These are phyloP conservation scores for Phyllosticta citriasiana DNA, from an alignment of 2,329 filamentous ascomycete genomes.

Conservation along the genomic window DNA sequence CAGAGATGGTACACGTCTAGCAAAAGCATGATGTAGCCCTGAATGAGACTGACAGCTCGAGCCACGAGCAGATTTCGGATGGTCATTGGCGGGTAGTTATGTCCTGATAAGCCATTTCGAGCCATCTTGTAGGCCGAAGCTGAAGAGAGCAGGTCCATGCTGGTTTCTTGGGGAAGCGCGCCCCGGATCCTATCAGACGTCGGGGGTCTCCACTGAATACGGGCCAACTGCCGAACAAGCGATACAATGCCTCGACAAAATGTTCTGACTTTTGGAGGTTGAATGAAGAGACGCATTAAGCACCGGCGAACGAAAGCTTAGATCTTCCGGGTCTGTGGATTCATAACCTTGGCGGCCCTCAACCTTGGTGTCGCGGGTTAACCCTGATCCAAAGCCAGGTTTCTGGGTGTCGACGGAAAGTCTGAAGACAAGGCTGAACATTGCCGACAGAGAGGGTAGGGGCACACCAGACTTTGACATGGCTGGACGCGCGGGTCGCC, in stretches of 20 bases:
- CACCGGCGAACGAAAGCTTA: neutral
- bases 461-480: neutral
- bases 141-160: neutral
- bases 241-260: neutral
- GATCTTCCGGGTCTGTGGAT: neutral
- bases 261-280: neutral
- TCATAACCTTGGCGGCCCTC: neutral
- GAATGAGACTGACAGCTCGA: neutral
- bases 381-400: neutral
- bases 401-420: neutral
- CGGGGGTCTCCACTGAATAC: neutral
- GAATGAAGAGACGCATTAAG: neutral
- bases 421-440: neutral
- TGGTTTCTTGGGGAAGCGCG: neutral
- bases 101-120: neutral
- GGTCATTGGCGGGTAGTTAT: neutral
- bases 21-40: neutral
- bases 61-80: neutral
- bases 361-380: neutral
- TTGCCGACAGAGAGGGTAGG: neutral
- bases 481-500: neutral
- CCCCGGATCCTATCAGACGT: neutral
- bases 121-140: neutral
- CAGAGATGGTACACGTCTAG: neutral
- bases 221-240: neutral